These are phyloP conservation scores for Astrocystis sublimbata DNA, from an alignment of 495 filamentous ascomycete species.

Conservation along the genomic window DNA sequence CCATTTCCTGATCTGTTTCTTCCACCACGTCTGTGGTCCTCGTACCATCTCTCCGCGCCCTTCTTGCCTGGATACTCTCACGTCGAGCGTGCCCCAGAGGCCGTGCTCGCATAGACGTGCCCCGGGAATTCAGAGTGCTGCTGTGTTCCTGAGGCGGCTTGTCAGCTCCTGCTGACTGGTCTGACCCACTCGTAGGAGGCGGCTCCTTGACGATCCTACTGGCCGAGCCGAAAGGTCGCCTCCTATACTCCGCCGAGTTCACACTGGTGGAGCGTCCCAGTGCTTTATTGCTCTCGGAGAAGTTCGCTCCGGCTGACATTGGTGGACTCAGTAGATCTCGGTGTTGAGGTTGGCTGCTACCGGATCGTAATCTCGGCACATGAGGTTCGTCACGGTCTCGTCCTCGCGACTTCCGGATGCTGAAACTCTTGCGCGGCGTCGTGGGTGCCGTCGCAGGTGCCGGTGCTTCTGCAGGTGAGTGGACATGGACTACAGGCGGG, in stretches of 20 bases:
- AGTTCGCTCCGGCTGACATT: constrained; percentile 55
- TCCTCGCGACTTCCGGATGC: constrained; percentile 65
- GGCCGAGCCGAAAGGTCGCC: constrained; percentile 59
- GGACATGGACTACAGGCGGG: constrained; percentile 69
- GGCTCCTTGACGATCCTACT: constrained; percentile 53
- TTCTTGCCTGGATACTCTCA: constrained; percentile 85
- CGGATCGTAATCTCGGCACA: constrained; percentile 55
- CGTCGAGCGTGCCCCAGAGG: constrained; percentile 86
- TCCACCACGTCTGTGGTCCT: constrained; percentile 73
- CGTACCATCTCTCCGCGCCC: constrained; percentile 60
- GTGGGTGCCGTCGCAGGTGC: constrained; percentile 64
- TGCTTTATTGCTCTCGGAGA: constrained; percentile 60
- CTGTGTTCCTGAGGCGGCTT: constrained; percentile 39
- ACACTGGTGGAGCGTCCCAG: constrained; percentile 83
- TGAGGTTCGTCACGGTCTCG: constrained; percentile 55
- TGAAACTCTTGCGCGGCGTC: constrained; percentile 75
- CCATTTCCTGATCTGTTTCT: constrained; percentile 69
- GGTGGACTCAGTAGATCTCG: constrained; percentile 73
- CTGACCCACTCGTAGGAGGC: constrained; percentile 75
- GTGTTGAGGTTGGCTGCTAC: constrained; percentile 68
- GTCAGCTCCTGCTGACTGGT: constrained; percentile 59
- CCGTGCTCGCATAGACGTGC: constrained; percentile 73
- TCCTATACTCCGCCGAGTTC: constrained; percentile 76
- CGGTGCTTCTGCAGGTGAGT: constrained; percentile 68
- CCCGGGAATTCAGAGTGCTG: constrained; percentile 45